Base-by-base conservation (phyloP, 257 asterid species). In the Plantago ovata region DNA sequence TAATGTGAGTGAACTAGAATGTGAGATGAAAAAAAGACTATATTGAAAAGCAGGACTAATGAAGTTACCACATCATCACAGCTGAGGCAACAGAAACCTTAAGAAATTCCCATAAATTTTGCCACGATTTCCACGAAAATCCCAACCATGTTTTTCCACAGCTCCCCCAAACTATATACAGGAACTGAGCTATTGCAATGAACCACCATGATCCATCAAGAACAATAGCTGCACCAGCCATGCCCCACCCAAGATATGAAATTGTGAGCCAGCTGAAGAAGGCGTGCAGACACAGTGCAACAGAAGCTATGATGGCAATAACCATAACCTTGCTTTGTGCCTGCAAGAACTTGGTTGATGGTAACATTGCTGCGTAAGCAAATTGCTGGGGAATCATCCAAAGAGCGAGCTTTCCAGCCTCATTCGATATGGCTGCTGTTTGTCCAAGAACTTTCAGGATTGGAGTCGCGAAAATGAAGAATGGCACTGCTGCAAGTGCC, bases 341-440 rank as follows among this genome's bases (percentile, higher is more conserved):
- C 66, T 83, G 91, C 62, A 83, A 47, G 63, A 80, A 83, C 56
- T 78, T 83, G 16, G 77, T 81, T 7, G 71, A 73, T 0, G 91
- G 85, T 43, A 83, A 83, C 54, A 75, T 80, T 28, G 78, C 2
- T 0, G 88, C 86, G 49, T 81, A 84, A 0, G 88, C 93, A 23
- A 67, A 81, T 10, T 81, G 71, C 56, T 81, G 89, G 0, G 94
- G 94, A 49, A 84, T 81, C 89, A 84, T 84, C 86, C 84, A 84
- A 10, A 75, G 13, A 0, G 88, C 62, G 14, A 76, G 72, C 0
- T 7, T 72, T 8, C 84, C 91, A 7, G 85, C 75, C 58, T 22
- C 67, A 0, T 63, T 71, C 0, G 92, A 83, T 33, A 80, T 71
- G 0, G 70, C 71, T 0, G 65, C 62, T 0, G 76, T 69, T 13